Base-by-base conservation (phyloP, 257 asterid species). In the Solanum chiquidenum region DNA sequence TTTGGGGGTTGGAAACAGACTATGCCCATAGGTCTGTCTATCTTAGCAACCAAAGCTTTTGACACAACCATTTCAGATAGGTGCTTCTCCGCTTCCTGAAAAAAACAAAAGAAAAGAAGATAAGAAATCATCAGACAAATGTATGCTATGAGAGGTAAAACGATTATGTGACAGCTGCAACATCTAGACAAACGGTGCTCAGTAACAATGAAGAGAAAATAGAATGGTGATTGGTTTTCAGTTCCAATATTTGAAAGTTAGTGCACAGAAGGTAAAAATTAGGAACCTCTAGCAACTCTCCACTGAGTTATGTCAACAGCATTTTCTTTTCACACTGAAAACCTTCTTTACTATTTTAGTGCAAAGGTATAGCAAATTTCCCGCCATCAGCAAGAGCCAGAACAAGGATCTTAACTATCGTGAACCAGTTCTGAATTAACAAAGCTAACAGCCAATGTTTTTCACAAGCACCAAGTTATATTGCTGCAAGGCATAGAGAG, bases 61-160 rank as follows among this genome's bases (percentile, higher is more conserved):
- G 99, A 94, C 84, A 96, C 99, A 40, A 97, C 99, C 99, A 97
- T 97, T 27, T 95, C 99, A 6, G 98, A 97, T 66, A 97, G 94
- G 90, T 97, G 96, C 82, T 95, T 97, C 88, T 95, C 99, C 25
- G 97, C 92, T 89, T 95, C 99, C 99, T 97, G 91, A 75, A 21
- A 25, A 33, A 35, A 49, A 75, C 4, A 82, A 25, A 4, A 77
- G 2, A 6, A 25, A 25, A 46, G 10, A 46, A 46, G 18, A 80
- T 16, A 1, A 49, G 27, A 18, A 35, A 8, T 77, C 13, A 7
- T 64, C 14, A 76, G 60, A 77, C 5, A 77, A 42, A 42, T 25
- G 35, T 77, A 42, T 77, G 62, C 25, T 42, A 77, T 40, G 84
- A 42, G 62, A 76, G 8, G 62, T 40, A 42, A 13, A 21, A 42